Evolutionary conservation across 2,329 filamentous ascomycete species (phyloP).

Genomic region (Setomelanomma holmii): DNA sequence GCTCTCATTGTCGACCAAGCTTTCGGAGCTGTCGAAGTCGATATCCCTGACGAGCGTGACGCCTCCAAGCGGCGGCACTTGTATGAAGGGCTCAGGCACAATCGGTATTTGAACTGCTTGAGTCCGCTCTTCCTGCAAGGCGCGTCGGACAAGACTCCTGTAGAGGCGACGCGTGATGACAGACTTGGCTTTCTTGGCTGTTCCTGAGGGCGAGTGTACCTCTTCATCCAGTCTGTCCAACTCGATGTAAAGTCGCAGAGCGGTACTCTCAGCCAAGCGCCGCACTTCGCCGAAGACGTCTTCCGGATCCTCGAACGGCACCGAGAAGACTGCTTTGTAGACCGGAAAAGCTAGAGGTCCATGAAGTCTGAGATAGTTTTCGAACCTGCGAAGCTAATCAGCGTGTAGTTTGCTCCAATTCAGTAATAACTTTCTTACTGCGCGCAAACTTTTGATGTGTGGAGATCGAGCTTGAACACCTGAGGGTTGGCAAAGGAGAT

Average conservation of each 20-base stretch:
- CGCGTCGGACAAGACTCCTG: neutral
- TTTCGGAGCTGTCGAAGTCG: no score
- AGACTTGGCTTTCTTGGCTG: constrained; percentile 8
- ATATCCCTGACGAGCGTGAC: neutral
- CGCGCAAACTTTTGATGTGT: neutral
- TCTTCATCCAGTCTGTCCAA: constrained; percentile 4
- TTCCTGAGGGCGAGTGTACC: neutral
- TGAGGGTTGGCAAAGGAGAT: no score
- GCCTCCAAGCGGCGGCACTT: neutral
- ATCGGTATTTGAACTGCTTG: neutral
- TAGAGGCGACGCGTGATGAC: constrained; percentile 1
- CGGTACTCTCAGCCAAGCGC: constrained; percentile 7
- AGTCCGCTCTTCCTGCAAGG: neutral
- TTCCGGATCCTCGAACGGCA: constrained; percentile 16
- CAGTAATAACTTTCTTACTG: constrained; percentile 16
- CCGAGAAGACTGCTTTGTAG: constrained; percentile 4
- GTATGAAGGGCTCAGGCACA: neutral
- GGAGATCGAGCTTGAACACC: constrained; percentile 1
- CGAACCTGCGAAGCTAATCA: no score
- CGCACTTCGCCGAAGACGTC: constrained; percentile 8
- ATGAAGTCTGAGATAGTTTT: constrained; percentile 2
- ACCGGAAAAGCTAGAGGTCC: constrained; percentile 9
- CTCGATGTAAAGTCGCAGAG: neutral
- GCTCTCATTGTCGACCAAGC: no score
- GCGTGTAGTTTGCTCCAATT: no score